Conservation (phyloP, 495 filamentous ascomycete species). For the Penicillium angulare region DNA sequence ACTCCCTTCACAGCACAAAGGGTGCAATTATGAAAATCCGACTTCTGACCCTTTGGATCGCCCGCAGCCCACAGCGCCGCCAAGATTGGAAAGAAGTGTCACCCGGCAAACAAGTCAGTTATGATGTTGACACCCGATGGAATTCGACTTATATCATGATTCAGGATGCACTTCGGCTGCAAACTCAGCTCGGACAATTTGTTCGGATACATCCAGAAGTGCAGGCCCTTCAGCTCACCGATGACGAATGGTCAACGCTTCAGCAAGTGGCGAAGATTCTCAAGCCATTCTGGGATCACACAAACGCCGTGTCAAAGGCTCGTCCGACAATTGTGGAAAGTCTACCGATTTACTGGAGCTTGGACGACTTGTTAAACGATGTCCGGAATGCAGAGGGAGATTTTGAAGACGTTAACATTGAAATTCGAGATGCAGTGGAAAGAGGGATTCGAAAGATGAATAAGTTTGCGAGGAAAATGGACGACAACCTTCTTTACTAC, state of each 20-base stretch:
- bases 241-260: constrained; percentile 10
- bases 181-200: constrained; percentile 8
- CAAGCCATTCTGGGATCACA: constrained; percentile 10
- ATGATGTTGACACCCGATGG: constrained; percentile 12
- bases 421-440: constrained; percentile 7
- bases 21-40: constrained; percentile 11
- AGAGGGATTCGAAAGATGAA: constrained; percentile 8
- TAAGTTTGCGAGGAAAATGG: constrained; percentile 10
- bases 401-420: constrained; percentile 7
- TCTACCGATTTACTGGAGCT: constrained; percentile 8
- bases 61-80: constrained; percentile 5
- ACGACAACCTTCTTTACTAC: constrained; percentile 9
- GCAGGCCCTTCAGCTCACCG: constrained; percentile 10
- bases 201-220: constrained; percentile 7
- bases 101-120: constrained; percentile 5
- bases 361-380: constrained; percentile 8
- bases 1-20: constrained; percentile 8
- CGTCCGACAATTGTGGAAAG: constrained; percentile 2
- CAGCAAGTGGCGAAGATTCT: constrained; percentile 9
- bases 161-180: constrained; percentile 5
- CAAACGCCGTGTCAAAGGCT: constrained; percentile 8
- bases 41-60: constrained; percentile 8
- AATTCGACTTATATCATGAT: constrained; percentile 11
- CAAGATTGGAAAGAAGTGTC: constrained; percentile 12
- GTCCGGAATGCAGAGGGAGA: constrained; percentile 3